A percentile compares a stretch with the other conserved stretches of the same genome.
These are phyloP conservation scores for Anthostomella pinea DNA, from an alignment of 2,329 filamentous ascomycete species.

Conservation along the genomic window DNA sequence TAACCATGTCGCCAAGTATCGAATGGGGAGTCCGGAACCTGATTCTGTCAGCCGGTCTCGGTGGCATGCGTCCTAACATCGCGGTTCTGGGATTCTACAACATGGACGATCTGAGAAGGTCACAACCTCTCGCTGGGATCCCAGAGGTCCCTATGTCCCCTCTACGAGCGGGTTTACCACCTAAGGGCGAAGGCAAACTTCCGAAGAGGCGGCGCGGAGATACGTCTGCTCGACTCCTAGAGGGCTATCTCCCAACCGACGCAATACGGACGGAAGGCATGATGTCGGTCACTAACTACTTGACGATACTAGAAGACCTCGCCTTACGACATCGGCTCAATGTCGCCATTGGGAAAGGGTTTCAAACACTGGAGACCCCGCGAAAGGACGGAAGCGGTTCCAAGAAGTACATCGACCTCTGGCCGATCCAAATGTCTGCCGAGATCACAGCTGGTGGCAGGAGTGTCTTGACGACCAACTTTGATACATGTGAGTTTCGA, in stretches of 20 bases:
- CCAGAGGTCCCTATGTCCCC: conserved; percentile 45
- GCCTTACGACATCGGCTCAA: conserved; percentile 77
- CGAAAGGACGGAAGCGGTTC: conserved; percentile 52
- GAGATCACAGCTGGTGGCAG: conserved; percentile 68
- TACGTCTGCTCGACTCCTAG: conserved; percentile 53
- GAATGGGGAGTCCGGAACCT: conserved; percentile 85
- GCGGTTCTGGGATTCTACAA: conserved; percentile 79
- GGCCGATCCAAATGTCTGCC: conserved; percentile 92
- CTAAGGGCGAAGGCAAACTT: conserved; percentile 32
- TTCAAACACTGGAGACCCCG: conserved; percentile 72
- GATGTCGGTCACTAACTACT: conserved; percentile 70
- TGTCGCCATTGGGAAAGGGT: conserved; percentile 80
- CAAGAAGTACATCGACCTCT: conserved; percentile 82
- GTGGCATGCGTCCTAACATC: conserved; percentile 87
- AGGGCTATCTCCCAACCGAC: conserved; percentile 65
- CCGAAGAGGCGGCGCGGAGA: conserved; percentile 45
- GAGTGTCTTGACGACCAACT: conserved; percentile 78
- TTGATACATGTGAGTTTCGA: conserved; percentile 73
- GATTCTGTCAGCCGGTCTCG: conserved; percentile 75
- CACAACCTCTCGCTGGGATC: conserved; percentile 54
- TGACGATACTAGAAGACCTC: conserved; percentile 80
- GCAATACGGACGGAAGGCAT: conserved; percentile 64
- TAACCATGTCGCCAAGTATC: conserved; percentile 76
- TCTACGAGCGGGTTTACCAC: conserved; percentile 29
- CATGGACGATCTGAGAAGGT: conserved; percentile 69